Conservation (phyloP, 2,329 filamentous ascomycete species). For the Anthostomella pinea region DNA sequence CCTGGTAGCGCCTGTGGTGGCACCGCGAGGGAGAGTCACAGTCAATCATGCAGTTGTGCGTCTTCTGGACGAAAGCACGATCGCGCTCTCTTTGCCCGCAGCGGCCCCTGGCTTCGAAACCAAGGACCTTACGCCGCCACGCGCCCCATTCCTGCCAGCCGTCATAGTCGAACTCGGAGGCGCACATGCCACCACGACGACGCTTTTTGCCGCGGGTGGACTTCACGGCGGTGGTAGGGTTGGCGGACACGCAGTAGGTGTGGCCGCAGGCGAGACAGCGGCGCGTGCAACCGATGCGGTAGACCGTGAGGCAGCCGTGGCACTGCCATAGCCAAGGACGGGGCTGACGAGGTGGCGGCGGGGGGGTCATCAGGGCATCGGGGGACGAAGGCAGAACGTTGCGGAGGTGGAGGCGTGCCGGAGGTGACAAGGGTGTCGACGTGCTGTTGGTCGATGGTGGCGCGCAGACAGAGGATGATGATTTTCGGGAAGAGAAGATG, state of each 20-base stretch:
- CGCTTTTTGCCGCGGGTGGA: conserved; percentile 16
- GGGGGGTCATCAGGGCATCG: conserved; percentile 23
- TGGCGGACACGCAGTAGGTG: conserved; percentile 22
- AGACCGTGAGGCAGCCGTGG: conserved; percentile 30
- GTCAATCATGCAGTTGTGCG: conserved; percentile 25
- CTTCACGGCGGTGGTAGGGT: background rate
- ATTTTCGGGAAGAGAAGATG: conserved; percentile 15
- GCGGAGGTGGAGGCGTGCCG: conserved; percentile 28
- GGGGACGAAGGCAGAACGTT: conserved; percentile 26
- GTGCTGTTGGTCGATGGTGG: conserved; percentile 5
- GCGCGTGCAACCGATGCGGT: conserved; percentile 32
- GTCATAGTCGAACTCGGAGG: conserved; percentile 28
- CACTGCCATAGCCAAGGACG: conserved; percentile 37
- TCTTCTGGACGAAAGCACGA: conserved; percentile 17
- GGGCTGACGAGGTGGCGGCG: conserved; percentile 20
- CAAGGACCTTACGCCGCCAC: conserved; percentile 28
- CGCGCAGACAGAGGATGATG: conserved; percentile 6
- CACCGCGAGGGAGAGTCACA: conserved; percentile 44
- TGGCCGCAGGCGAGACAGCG: conserved; percentile 33
- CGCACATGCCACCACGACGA: conserved; percentile 20
- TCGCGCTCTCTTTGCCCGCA: conserved; percentile 26
- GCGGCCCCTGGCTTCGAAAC: conserved; percentile 22
- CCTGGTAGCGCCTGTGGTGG: conserved; percentile 38
- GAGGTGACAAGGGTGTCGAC: conserved; percentile 20
- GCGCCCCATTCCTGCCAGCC: conserved; percentile 31